Base-by-base conservation (phyloP, 2,329 filamentous ascomycete genomes). In the Epichloe amarillans region DNA sequence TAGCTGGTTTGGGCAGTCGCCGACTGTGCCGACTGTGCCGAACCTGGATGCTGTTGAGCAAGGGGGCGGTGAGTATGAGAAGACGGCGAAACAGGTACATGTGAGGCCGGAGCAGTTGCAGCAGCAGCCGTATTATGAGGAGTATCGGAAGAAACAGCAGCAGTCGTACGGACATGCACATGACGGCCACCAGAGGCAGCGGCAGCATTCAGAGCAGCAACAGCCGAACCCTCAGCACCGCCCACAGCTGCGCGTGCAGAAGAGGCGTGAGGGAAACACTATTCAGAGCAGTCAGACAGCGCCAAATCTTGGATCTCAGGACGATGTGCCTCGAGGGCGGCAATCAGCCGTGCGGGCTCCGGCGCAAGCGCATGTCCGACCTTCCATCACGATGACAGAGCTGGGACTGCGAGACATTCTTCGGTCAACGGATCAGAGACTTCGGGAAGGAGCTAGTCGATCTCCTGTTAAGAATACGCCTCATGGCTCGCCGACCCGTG, bases 371-470 rank as follows among this genome's bases (percentile, higher is more conserved):
- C 58, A 56, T 33, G 47, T 61, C 11, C 54, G 58, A 33, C 54
- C 56, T 2, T 61, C 59, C 3, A 55, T 53, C 8, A 64, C 73
- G 0, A 56, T 54, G 19, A 63, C 74, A 0, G 76, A 79, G 54
- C 67, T 70, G 11, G 74, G 74, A 1, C 60, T 80, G 26, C 66
- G 70, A 1, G 66, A 73, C 53, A 80, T 80, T 30, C 63, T 80
- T 35, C 68, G 67, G 42, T 74, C 69, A 36, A 80, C 76, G 1
- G 77, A 79, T 26, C 65, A 72, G 62, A 66, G 76, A 10, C 66
- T 80, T 14, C 65, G 69, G 19, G 67, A 71, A 3, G 70, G 69
- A 3, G 58, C 51, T 10, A 62, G 58, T 19, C 54, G 51, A 15
- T 66, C 66, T 2, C 63, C 64, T 0, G 55, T 56, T 21, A 66